Evolutionary conservation across 805 yeast genomes (phyloP).

Genomic region (Saccharomycopsis oosterbeekiorum): DNA sequence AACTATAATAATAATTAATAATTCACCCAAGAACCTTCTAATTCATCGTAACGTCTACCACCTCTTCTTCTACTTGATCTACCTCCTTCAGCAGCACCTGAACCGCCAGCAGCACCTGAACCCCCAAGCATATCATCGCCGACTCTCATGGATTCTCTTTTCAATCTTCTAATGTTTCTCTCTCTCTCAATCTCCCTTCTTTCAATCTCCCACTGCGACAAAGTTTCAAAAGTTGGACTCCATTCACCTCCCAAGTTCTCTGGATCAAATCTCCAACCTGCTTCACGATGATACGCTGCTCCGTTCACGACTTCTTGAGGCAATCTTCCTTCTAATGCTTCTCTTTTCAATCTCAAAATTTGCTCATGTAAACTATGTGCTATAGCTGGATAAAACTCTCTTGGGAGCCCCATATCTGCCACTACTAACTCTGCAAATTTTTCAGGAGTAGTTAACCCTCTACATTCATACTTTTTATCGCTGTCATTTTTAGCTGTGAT

Average conservation of each 20-base stretch:
- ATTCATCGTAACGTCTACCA: constrained; percentile 42
- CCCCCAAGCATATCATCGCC: constrained; percentile 34
- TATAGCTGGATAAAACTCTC: constrained; percentile 85
- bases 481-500: constrained; percentile 22
- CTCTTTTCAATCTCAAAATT: constrained; percentile 65
- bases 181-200: constrained; percentile 92
- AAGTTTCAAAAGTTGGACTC: constrained; percentile 79
- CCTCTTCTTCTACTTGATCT: constrained; percentile 27
- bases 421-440: constrained; percentile 75
- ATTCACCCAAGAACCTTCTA: constrained; percentile 29
- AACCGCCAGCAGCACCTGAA: not conserved
- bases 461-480: constrained; percentile 15
- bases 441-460: constrained; percentile 54
- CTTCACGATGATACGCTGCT: constrained; percentile 51
- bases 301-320: constrained; percentile 44
- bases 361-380: constrained; percentile 81
- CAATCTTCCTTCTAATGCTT: constrained; percentile 61
- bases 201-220: constrained; percentile 89
- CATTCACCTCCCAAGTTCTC: constrained; percentile 74
- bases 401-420: constrained; percentile 68
- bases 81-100: constrained; percentile 24
- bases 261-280: constrained; percentile 63
- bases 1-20: not conserved
- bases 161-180: constrained; percentile 79
- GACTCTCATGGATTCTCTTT: constrained; percentile 79